Evolutionary conservation across 1,284 basidiomycete species (phyloP), one percentile per base, ranked within the genome.

Genomic region (Apiotrichum mycotoxinovorans): DNA sequence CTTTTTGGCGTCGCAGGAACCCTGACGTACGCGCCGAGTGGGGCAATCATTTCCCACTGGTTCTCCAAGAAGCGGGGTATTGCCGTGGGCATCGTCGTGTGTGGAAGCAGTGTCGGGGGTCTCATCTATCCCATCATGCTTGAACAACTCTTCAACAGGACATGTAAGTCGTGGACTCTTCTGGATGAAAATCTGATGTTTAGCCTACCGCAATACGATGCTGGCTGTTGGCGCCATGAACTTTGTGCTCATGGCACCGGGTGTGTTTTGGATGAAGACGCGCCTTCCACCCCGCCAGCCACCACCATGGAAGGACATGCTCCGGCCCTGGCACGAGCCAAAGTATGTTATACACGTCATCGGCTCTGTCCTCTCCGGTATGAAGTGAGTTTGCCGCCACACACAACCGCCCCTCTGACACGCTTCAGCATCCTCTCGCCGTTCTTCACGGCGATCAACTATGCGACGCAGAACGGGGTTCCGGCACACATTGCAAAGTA

Each of bases 61-160:
- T 77, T 77, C 56, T 49, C 67, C 50, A 59, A 64, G 26, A 63
- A 62, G 30, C 60, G 74, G 25, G 65, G 68, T 3, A 69, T 68
- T 0, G 75, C 75, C 0, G 63, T 73, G 4, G 73, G 71, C 1
- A 63, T 75, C 51, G 70, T 74, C 20, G 64, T 68, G 2, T 68
- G 66, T 35, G 75, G 75, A 9, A 64, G 64, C 22, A 73, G 73
- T 4, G 47, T 74, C 15, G 72, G 70, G 4, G 74, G 74, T 15
- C 68, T 77, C 10, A 64, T 75, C 49, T 73, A 74, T 51, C 75
- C 75, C 9, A 71, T 77, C 53, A 65, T 68, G 48, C 54, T 77
- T 18, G 66, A 69, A 52, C 60, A 62, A 25, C 61, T 77, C 4
- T 68, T 77, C 34, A 54, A 57, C 23, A 18, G 53, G 34, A 37